These are phyloP conservation scores for Lentinula detonsa DNA, from an alignment of 768 basidiomycete genomes.

Conservation along the genomic window DNA sequence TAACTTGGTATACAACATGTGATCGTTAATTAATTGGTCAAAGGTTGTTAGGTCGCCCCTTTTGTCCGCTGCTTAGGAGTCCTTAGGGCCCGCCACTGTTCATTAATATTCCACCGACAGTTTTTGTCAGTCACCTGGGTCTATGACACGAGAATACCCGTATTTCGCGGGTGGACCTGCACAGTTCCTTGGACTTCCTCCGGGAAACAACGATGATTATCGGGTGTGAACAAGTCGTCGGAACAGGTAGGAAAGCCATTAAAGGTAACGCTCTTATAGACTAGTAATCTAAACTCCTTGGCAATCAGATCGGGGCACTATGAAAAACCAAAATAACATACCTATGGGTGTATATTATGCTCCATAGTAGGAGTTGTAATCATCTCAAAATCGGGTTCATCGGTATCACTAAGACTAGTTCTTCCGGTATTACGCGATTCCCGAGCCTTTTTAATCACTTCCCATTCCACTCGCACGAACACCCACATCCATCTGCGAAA, in stretches of 20 bases:
- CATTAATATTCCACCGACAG: background rate
- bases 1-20: background rate
- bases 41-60: background rate
- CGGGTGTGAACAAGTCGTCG: background rate
- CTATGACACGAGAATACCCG: background rate
- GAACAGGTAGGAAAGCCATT: background rate
- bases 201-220: background rate
- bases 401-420: conserved; percentile 20
- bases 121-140: background rate
- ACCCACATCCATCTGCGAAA: conserved; percentile 97
- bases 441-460: conserved; percentile 58
- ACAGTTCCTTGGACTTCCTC: background rate
- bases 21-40: background rate
- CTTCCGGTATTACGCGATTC: conserved; percentile 17
- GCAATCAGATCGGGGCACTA: background rate
- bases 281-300: background rate
- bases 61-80: background rate
- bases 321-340: conserved; percentile 8
- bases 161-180: background rate
- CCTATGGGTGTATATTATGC: conserved; percentile 9
- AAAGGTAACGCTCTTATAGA: background rate
- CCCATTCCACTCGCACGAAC: conserved; percentile 96
- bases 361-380: conserved; percentile 22
- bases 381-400: conserved; percentile 36
- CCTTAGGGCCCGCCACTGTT: background rate